These are phyloP conservation scores for Purshia tridentata DNA, from an alignment of 306 rosid species.

Conservation along the genomic window DNA sequence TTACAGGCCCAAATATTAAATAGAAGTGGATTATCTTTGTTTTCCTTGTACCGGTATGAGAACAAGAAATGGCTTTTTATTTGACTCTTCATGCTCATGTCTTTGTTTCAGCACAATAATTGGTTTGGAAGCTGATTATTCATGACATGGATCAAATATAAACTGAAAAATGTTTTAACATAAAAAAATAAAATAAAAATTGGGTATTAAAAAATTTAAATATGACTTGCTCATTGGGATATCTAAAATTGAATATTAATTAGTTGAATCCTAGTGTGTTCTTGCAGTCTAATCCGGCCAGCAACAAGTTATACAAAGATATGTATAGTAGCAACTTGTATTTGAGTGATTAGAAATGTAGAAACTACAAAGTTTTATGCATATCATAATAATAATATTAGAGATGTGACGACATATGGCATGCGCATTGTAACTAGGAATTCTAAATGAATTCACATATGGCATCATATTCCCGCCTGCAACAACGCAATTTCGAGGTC, in stretches of 20 bases:
- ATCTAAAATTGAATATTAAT: neutral
- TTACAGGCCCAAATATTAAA: neutral
- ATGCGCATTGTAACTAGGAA: neutral
- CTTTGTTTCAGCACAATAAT: neutral
- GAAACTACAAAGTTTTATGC: neutral
- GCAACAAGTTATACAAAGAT: slow-evolving; percentile 4
- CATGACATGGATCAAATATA: neutral
- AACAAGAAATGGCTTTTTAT: slow-evolving; percentile 3
- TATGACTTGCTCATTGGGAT: neutral
- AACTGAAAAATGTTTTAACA: neutral
- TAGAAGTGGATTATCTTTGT: neutral
- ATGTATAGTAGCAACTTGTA: neutral
- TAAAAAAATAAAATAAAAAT: neutral
- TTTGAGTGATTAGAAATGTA: neutral
- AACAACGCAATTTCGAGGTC: neutral
- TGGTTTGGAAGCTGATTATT: slow-evolving; percentile 10
- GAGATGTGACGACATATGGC: slow-evolving; percentile 15
- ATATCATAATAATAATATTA: neutral
- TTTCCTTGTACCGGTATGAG: neutral
- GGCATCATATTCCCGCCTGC: slow-evolving; percentile 16
- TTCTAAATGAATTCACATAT: neutral
- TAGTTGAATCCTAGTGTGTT: neutral
- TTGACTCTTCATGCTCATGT: neutral
- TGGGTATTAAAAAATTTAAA: neutral
- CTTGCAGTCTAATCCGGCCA: slow-evolving; percentile 13